A percentile compares a stretch with the other conserved stretches of the same genome.
Evolutionary conservation across 202 grass and related monocot species (phyloP).

Genomic region (Dendrocalamus latiflorus): DNA sequence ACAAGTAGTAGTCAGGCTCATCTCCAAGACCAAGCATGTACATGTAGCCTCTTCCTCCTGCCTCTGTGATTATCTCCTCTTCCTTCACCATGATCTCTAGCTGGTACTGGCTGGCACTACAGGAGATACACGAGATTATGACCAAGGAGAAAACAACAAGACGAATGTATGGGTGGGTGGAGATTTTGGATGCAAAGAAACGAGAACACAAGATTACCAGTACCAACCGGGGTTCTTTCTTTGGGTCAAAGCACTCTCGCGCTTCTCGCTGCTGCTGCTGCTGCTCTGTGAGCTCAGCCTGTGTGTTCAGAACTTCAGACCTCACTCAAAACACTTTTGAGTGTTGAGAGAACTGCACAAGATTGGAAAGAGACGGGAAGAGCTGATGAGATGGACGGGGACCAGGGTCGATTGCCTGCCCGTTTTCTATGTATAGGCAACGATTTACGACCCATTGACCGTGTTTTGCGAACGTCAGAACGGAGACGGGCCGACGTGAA

Average conservation of each 20-base stretch:
- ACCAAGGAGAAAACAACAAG: neutral
- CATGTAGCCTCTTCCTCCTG: slow-evolving; percentile 28
- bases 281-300: slow-evolving; percentile 15
- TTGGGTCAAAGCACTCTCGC: slow-evolving; percentile 35
- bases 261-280: slow-evolving; percentile 15
- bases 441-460: no score
- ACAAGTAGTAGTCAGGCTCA: slow-evolving; percentile 36
- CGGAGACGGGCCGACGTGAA: no score
- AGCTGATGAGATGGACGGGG: no score
- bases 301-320: no score
- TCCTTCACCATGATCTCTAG: slow-evolving; percentile 48
- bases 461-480: no score
- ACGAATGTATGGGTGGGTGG: neutral
- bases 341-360: neutral
- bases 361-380: slow-evolving; percentile 5
- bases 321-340: slow-evolving; percentile 12
- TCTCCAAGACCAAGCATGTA: slow-evolving; percentile 25
- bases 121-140: neutral
- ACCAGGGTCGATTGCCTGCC: no score
- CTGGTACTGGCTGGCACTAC: neutral
- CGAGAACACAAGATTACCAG: neutral
- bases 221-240: slow-evolving; percentile 16
- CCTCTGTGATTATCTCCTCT: slow-evolving; percentile 28
- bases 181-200: slow-evolving; percentile 3
- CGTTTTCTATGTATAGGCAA: no score